These are phyloP conservation scores for Cercospora beticola DNA, from an alignment of 2,329 filamentous ascomycete species.

Conservation along the genomic window DNA sequence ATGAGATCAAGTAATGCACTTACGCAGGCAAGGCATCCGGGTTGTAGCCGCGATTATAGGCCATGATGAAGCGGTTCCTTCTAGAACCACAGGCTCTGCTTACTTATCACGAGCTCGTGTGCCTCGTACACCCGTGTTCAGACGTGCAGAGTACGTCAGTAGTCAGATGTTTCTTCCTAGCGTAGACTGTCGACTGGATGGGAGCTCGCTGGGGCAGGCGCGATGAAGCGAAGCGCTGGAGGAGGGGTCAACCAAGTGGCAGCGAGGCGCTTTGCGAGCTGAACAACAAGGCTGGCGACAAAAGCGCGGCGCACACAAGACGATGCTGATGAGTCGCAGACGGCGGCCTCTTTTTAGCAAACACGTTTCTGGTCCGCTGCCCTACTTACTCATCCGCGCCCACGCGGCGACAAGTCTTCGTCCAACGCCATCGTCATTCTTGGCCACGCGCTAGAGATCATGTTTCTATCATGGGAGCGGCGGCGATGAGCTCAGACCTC, in stretches of 20 bases:
- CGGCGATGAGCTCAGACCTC: constrained; percentile 4
- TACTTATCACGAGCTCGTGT: not conserved
- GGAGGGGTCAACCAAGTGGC: not conserved
- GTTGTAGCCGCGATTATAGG: constrained; percentile 90
- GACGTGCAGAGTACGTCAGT: constrained; percentile 1
- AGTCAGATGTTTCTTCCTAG: not conserved
- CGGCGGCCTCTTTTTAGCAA: constrained; percentile 4
- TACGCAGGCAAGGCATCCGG: constrained; percentile 92
- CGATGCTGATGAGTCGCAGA: not conserved
- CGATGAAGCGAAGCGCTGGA: not conserved
- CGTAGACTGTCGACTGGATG: not conserved
- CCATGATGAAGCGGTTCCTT: constrained; percentile 58
- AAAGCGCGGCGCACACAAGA: not conserved
- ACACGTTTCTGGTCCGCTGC: not conserved
- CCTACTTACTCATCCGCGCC: not conserved
- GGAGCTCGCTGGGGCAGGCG: not conserved
- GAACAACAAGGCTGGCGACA: not conserved
- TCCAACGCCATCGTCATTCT: constrained; percentile 1
- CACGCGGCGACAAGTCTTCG: not conserved
- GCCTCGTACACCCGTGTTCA: not conserved
- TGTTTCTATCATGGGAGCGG: constrained; percentile 2
- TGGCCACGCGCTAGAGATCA: not conserved
- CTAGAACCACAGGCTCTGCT: constrained; percentile 4
- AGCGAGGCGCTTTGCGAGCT: not conserved
- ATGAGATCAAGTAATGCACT: constrained; percentile 39